Base-by-base conservation (phyloP, 2,329 filamentous ascomycete species). In the Laburnicola sp. region DNA sequence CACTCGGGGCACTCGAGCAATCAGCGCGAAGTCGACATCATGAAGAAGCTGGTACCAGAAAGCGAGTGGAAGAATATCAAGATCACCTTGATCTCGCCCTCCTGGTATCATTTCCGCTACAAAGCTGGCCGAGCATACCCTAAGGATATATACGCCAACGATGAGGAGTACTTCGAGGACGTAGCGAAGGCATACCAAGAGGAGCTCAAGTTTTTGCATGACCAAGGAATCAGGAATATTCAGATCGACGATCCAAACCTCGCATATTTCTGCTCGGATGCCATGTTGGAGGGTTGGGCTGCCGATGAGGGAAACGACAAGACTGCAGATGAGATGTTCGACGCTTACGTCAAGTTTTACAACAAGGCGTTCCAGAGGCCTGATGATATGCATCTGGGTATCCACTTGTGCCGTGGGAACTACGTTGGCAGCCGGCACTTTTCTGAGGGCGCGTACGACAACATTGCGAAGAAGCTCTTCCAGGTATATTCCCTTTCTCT, bases 311-410 rank as follows among this genome's bases (percentile, higher is more conserved):
- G 85, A 62, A 90, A 91, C 68, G 81, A 81, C 46, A 83, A 85
- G 69, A 82, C 82, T 1, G 82, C 87, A 5, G 86, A 89, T 41
- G 84, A 86, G 59, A 83, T 90, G 38, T 81, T 92, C 22, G 86
- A 89, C 60, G 82, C 86, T 26, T 92, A 92, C 74, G 87, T 92
- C 69, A 78, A 81, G 54, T 82, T 89, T 58, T 91, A 91, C 78
- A 91, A 91, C 69, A 85, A 88, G 70, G 83, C 80, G 63, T 79
- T 89, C 65, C 75, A 70, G 62, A 75, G 83, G 0, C 86, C 87
- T 0, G 69, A 77, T 2, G 87, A 91, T 66, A 82, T 91, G 78
- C 87, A 91, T 71, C 80, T 89, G 2, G 88, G 88, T 39, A 85
- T 92, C 11, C 89, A 92, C 67, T 77, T 91, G 45, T 91, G 88